These are phyloP conservation scores for Escovopsis sp. DNA, from an alignment of 2,329 filamentous ascomycete species.

Conservation along the genomic window DNA sequence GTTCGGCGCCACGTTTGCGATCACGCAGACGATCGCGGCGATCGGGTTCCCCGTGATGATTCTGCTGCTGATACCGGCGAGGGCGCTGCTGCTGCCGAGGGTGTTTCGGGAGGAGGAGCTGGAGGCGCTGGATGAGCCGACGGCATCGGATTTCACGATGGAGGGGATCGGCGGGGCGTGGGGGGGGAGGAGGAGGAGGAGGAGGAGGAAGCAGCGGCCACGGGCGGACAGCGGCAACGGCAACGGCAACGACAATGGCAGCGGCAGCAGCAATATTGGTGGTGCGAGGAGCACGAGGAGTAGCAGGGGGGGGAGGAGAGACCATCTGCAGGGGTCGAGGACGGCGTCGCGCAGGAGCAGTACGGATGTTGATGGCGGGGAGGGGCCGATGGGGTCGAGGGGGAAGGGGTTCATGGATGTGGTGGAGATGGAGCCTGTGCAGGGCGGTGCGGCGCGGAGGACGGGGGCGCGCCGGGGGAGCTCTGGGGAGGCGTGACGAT, in stretches of 20 bases:
- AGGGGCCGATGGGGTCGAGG: no score
- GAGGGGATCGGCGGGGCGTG: conserved; percentile 55
- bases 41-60: conserved; percentile 70
- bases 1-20: conserved; percentile 66
- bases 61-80: conserved; percentile 49
- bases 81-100: conserved; percentile 46
- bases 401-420: conserved; percentile 20
- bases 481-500: not conserved
- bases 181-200: conserved; percentile 24
- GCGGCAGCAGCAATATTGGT: conserved; percentile 9
- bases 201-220: no score
- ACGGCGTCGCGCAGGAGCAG: no score
- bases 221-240: conserved; percentile 6
- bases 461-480: conserved; percentile 7
- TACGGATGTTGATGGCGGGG: no score
- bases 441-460: conserved; percentile 16
- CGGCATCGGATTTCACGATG: conserved; percentile 61
- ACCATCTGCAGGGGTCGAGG: no score
- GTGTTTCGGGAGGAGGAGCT: conserved; percentile 48
- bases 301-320: no score
- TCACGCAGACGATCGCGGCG: conserved; percentile 69
- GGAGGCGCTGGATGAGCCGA: conserved; percentile 50
- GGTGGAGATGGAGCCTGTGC: conserved; percentile 18
- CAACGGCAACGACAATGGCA: conserved; percentile 8
- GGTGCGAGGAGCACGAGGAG: no score